Evolutionary conservation across 805 yeast genomes (phyloP), one percentile per base, ranked within the genome.

Genomic region (Saturnispora hagleri): DNA sequence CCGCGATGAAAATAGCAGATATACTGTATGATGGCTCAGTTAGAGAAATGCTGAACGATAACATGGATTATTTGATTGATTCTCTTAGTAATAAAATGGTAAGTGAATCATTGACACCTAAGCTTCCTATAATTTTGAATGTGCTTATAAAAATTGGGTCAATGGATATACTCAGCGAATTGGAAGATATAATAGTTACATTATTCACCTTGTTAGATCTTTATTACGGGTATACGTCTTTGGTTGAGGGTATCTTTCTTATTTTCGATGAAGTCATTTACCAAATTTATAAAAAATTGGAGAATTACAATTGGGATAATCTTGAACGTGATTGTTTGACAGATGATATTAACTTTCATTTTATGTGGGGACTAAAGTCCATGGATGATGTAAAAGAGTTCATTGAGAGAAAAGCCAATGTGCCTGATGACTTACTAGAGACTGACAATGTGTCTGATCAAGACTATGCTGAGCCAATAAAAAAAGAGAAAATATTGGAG

Each of bases 1-100:
- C 88, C 1, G 68, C 80, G 3, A 53, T 69, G 18, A 69, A 77
- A 3, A 68, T 90, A 5, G 77, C 87, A 0, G 57, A 65, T 9
- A 63, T 70, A 4, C 68, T 81, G 12, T 84, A 82, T 54, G 59
- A 69, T 34, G 84, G 84, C 0, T 79, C 88, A 0, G 65, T 90
- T 2, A 69, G 69, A 34, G 65, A 66, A 3, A 62, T 91, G 53
- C 72, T 93, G 2, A 60, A 74, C 36, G 80, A 79, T 26, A 91
- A 89, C 62, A 74, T 81, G 52, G 97, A 91, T 59, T 90, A 90
- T 61, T 66, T 91, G 18, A 70, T 89, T 15, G 97, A 93, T 62
- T 69, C 89, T 0, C 70, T 89, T n/a, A 84, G 95, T 3, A 66
- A 81, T 28, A 78, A 76, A 55, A 69, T 93, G 50, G 80, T 88